Percentiles rank a stretch among this genome's conserved stretches.
Conservation (phyloP, 2,329 filamentous ascomycete species). For the Colletotrichum plurivorum region DNA sequence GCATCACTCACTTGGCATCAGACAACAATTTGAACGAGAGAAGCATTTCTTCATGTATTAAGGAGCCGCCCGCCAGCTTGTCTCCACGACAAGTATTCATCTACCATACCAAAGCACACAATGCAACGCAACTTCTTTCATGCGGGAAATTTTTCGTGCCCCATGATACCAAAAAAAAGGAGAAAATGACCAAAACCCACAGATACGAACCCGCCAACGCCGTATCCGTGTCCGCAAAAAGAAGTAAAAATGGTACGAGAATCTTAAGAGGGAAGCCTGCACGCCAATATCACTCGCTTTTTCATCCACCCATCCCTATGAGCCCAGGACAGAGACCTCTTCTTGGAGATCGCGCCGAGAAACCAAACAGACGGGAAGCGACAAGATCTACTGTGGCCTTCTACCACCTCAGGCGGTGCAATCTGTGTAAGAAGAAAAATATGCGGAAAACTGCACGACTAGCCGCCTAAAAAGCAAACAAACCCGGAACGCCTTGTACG, state of each 20-base stretch:
- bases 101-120: constrained; percentile 21
- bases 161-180: constrained; percentile 27
- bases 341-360: constrained; percentile 28
- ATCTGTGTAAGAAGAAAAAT: constrained; percentile 34
- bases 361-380: constrained; percentile 36
- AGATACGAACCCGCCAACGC: constrained; percentile 34
- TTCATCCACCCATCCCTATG: constrained; percentile 30
- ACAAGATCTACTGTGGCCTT: constrained; percentile 39
- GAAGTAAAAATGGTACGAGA: background rate
- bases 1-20: background rate
- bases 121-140: constrained; percentile 31
- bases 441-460: constrained; percentile 42
- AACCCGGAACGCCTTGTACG: constrained; percentile 53
- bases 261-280: constrained; percentile 13
- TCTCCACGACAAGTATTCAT: constrained; percentile 35
- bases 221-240: constrained; percentile 2
- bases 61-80: constrained; percentile 36
- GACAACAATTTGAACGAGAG: constrained; percentile 6
- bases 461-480: constrained; percentile 37
- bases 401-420: constrained; percentile 34
- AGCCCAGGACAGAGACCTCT: constrained; percentile 32
- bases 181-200: constrained; percentile 19
- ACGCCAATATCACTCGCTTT: constrained; percentile 38
- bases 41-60: constrained; percentile 42
- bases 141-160: constrained; percentile 39